Base-by-base conservation (phyloP, 257 asterid species). In the Leptodermis oblonga region DNA sequence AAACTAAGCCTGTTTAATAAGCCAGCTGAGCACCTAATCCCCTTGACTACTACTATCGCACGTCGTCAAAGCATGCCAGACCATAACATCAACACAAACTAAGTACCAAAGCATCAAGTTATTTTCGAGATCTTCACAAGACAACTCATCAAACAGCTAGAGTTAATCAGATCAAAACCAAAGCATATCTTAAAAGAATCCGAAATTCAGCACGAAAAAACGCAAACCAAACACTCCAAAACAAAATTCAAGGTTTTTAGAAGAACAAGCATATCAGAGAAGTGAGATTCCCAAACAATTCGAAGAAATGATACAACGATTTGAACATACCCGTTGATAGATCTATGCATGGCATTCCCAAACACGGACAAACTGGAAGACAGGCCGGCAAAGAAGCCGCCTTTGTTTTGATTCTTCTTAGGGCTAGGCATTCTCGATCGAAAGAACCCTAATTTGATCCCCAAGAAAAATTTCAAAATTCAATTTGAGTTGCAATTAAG, bases 381-480 rank as follows among this genome's bases (percentile, higher is more conserved):
- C 76, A 86, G 75, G 59, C 86, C 77, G 20, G 90, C 82, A 52
- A 84, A 86, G 70, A 86, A 84, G 1, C 90, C 92, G 1, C 90
- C 92, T 70, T 39, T 70, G 59, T 11, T 74, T 37, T 81, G 59
- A 34, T 74, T 68, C 65, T 81, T 74, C 67, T 77, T 56, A 20
- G 80, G 82, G 59, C 79, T 80, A 33, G 77, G 82, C 85, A 80
- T 77, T 23, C 46, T 58, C 63, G 13, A 20, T 18, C 51, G n/a
- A 54, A 54, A 20, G 31, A 45, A 68, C 65, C 71, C 67, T 28
- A 55, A 67, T 18, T 33, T 15, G 49, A 52, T 42, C 68, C 31
- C 56, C 10, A 8, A 11, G 11, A 52, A 20, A 65, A 70, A n/a
- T n/a, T 34, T 45, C 64, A 52, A 70, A 59, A 25, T 22, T 28